Conservation (phyloP, 345 rosid species). For the Sonneratia alba region DNA sequence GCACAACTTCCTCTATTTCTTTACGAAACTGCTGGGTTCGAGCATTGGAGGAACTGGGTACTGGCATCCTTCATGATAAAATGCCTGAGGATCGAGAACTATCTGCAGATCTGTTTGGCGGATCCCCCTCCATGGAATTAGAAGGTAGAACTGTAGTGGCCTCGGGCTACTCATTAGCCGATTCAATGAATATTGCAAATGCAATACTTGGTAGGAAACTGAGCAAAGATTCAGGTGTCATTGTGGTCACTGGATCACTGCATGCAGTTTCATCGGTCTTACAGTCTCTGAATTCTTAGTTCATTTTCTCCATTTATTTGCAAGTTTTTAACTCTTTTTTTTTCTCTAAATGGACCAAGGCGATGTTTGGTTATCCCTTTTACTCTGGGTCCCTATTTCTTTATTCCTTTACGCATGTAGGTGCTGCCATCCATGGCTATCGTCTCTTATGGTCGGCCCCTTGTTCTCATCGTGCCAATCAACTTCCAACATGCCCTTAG, state of each 20-base stretch:
- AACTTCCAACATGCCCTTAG: no score
- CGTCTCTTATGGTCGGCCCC: no score
- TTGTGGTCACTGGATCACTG: constrained; percentile 57
- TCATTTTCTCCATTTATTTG: background rate
- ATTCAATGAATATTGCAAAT: constrained; percentile 25
- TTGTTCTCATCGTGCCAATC: no score
- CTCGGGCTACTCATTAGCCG: constrained; percentile 21
- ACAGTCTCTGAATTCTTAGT: constrained; percentile 15
- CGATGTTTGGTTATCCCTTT: background rate
- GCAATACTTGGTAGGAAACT: constrained; percentile 27
- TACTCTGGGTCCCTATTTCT: no score
- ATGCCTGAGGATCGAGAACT: constrained; percentile 21
- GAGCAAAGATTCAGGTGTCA: constrained; percentile 16
- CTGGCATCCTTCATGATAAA: constrained; percentile 19
- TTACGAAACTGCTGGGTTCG: constrained; percentile 60
- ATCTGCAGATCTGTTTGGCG: background rate
- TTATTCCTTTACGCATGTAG: no score
- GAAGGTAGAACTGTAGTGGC: constrained; percentile 26
- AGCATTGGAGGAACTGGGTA: constrained; percentile 46
- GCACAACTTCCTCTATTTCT: constrained; percentile 35
- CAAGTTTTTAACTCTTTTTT: background rate
- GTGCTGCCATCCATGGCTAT: no score
- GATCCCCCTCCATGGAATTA: background rate
- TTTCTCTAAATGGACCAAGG: background rate
- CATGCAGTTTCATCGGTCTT: constrained; percentile 38